Evolutionary conservation across 805 yeast species (phyloP).

Genomic region (Zygotorulaspora chibaensis): DNA sequence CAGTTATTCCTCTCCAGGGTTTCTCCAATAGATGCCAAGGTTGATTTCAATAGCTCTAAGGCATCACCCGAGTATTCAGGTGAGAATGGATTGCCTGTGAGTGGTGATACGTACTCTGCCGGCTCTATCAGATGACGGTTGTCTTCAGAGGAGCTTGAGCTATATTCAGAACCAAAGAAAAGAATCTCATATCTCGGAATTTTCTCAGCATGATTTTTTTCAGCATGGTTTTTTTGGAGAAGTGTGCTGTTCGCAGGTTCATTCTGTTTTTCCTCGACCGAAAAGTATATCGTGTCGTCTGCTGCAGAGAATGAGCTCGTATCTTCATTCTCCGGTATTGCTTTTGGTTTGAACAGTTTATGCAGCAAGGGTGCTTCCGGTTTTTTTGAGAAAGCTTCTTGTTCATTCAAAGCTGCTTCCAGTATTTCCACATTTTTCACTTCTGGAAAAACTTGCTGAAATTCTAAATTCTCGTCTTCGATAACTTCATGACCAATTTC

Average conservation of each 20-base stretch:
- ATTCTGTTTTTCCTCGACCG: slow-evolving; percentile 11
- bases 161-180: slow-evolving; percentile 23
- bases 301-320: background rate
- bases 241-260: background rate
- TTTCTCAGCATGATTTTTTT: background rate
- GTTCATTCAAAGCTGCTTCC: background rate
- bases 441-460: background rate
- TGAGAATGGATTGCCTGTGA: slow-evolving; percentile 19
- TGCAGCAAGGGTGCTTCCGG: background rate
- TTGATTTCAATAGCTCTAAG: slow-evolving; percentile 8
- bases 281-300: slow-evolving; percentile 17
- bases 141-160: slow-evolving; percentile 22
- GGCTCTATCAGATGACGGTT: slow-evolving; percentile 9
- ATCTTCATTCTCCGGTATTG: background rate
- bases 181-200: slow-evolving; percentile 16
- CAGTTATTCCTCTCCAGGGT: background rate
- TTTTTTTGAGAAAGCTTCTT: background rate
- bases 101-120: slow-evolving; percentile 23
- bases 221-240: background rate
- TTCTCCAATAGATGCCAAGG: slow-evolving; percentile 11
- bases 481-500: too few relatives aligned
- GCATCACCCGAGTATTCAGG: slow-evolving; percentile 2
- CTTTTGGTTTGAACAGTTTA: slow-evolving; percentile 3
- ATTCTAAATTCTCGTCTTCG: too few relatives aligned
- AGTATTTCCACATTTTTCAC: background rate